phyloP scores from a whole-genome alignment of 2,329 filamentous ascomycete genomes.

The Stromatinia cepivora region DNA sequence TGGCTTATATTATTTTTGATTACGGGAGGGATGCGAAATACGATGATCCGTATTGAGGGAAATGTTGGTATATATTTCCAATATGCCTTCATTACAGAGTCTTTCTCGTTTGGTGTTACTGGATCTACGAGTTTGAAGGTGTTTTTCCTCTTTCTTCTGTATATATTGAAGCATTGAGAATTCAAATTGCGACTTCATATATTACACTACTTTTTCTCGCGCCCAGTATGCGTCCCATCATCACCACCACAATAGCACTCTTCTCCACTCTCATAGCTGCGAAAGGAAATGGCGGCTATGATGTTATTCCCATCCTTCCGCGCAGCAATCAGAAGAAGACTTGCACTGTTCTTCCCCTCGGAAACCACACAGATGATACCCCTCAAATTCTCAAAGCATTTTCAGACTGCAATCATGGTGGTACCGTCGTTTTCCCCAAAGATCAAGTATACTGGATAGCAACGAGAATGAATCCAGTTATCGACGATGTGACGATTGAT shows the following conservation, averaged over 20 bases:
- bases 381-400: constrained; percentile 54
- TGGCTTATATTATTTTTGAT: background rate
- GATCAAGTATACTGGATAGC: constrained; percentile 53
- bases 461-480: constrained; percentile 49
- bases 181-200: background rate
- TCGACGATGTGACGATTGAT: constrained; percentile 52
- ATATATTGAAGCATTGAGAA: background rate
- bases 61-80: constrained; percentile 9
- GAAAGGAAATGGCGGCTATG: background rate
- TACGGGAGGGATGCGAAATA: background rate
- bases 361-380: constrained; percentile 49
- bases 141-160: background rate
- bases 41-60: background rate
- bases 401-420: constrained; percentile 49
- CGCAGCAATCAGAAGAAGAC: constrained; percentile 24
- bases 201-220: background rate
- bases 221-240: constrained; percentile 9
- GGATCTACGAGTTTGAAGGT: background rate
- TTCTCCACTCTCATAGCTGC: constrained; percentile 7
- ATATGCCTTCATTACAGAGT: background rate
- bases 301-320: constrained; percentile 18
- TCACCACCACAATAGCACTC: background rate
- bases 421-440: constrained; percentile 52
- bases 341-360: constrained; percentile 46
- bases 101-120: background rate